Evolutionary conservation across 176 grass and related monocot genomes (phyloP).

Genomic region (Alopecurus myosuroides): DNA sequence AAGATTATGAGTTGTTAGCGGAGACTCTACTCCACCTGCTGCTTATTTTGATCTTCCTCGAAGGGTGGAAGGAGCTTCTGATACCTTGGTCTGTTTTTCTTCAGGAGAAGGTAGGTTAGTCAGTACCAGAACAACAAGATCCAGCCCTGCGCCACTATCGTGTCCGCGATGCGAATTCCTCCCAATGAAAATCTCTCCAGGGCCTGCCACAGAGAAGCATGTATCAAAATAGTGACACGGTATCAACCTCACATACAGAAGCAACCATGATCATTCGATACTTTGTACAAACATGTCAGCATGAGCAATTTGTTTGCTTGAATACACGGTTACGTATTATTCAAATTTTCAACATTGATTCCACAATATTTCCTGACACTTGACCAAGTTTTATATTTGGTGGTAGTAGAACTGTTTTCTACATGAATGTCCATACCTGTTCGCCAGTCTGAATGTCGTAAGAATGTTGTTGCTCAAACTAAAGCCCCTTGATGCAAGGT

Average conservation of each 20-base stretch:
- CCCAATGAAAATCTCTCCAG: constrained; percentile 83
- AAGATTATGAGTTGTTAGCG: neutral
- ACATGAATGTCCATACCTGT: no score
- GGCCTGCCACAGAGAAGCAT: constrained; percentile 41
- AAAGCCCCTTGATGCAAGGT: no score
- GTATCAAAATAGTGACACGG: neutral
- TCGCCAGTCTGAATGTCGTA: no score
- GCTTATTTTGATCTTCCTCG: constrained; percentile 31
- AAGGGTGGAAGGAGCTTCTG: constrained; percentile 59
- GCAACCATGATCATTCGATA: neutral
- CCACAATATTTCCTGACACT: no score
- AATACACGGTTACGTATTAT: neutral
- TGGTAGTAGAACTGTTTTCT: no score
- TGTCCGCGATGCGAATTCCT: constrained; percentile 58
- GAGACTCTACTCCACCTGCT: neutral
- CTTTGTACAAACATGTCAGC: neutral
- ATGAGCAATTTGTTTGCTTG: neutral
- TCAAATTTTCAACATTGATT: neutral
- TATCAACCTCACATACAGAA: neutral
- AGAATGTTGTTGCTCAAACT: no score
- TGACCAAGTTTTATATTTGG: no score
- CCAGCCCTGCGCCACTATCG: constrained; percentile 63
- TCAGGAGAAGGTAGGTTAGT: constrained; percentile 83
- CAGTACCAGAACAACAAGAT: constrained; percentile 95
- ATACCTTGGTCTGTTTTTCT: constrained; percentile 86